Evolutionary conservation across 345 rosid genomes (phyloP).

Genomic region (Eucalyptus fibrosa): DNA sequence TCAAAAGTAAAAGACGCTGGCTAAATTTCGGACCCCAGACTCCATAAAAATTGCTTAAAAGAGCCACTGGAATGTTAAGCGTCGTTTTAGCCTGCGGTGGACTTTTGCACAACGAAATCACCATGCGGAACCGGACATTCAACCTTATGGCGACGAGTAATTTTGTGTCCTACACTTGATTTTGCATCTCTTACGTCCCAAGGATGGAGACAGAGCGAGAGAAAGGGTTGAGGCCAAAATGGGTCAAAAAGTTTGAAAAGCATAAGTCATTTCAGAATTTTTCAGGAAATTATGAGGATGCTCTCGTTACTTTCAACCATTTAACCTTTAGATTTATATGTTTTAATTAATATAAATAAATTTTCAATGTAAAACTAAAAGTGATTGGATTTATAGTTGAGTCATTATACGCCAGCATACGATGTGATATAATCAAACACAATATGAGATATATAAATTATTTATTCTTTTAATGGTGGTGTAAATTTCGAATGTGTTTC

Average conservation of each 20-base stretch:
- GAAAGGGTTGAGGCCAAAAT: neutral
- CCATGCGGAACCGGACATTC: neutral
- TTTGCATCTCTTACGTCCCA: neutral
- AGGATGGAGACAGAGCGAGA: neutral
- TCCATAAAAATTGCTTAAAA: neutral
- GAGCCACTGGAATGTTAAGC: neutral
- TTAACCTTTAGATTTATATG: too few relatives aligned
- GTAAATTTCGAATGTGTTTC: too few relatives aligned
- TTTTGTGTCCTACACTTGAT: neutral
- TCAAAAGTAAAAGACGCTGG: neutral
- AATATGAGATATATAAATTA: too few relatives aligned
- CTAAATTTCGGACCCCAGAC: neutral
- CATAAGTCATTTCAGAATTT: too few relatives aligned
- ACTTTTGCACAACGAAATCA: neutral
- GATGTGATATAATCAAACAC: too few relatives aligned
- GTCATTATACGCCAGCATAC: rapidly evolving
- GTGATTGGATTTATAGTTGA: too few relatives aligned
- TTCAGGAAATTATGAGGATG: too few relatives aligned
- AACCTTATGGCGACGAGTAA: neutral
- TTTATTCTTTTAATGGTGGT: too few relatives aligned
- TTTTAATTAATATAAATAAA: too few relatives aligned
- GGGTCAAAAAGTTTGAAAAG: neutral
- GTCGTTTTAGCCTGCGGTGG: neutral
- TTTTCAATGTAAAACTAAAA: too few relatives aligned
- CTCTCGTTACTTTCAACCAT: too few relatives aligned